Evolutionary conservation across 2,329 filamentous ascomycete genomes (phyloP), one percentile per base, ranked within the genome.

Genomic region (Didymella pinodella): DNA sequence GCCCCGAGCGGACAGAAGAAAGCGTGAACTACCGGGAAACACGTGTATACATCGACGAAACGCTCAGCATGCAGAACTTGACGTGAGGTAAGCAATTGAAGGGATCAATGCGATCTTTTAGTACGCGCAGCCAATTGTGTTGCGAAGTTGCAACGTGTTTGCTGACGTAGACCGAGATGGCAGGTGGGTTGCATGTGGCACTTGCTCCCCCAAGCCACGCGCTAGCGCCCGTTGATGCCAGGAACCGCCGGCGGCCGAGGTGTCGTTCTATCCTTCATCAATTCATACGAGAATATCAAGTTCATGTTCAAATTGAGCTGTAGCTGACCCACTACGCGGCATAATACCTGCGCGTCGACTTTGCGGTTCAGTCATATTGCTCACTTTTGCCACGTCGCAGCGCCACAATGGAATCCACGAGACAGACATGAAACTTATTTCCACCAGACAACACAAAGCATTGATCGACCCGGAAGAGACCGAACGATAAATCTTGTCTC

Each of bases 81-180:
- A 51, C 26, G 32, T 44, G 45, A 50, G 41, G n/a, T 48, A 34
- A 52, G 46, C 32, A 36, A 51, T 34, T 16, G 40, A 50, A 44
- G 56, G 45, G 16, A 47, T 6, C 43, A 45, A 54, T 38, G 59
- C 44, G 59, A 49, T 55, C 38, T 49, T 64, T 54, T 60, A 57
- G 63, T 59, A 40, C 51, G 57, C 60, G 54, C 60, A 65, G 64
- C 70, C 65, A 70, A 69, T 66, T 66, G 62, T 61, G 59, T 61
- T 50, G 48, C 60, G 64, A 74, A 75, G 71, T 71, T 68, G 73
- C 68, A 70, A 75, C 72, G 73, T 75, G 72, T 72, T 73, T 63
- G 71, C 68, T 73, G 69, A 70, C 68, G 69, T 70, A 65, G 52
- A 52, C 47, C 57, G 43, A 55, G 51, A 41, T n/a, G 34, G 41